Evolutionary conservation across 805 yeast species (phyloP), one percentile per base, ranked within the genome.

Genomic region (Pichia thaimueangensis): DNA sequence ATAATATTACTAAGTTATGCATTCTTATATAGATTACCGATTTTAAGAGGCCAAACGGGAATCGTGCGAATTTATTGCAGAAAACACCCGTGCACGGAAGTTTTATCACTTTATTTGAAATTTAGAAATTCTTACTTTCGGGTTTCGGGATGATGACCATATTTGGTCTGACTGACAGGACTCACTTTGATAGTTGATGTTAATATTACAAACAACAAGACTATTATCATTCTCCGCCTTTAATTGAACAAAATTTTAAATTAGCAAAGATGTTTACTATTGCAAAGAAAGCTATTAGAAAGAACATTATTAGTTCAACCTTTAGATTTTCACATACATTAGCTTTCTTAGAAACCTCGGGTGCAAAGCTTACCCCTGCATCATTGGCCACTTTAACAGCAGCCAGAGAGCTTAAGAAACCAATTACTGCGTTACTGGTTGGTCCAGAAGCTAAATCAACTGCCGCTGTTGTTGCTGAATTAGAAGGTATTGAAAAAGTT

Each of bases 341-440:
- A 56, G 83, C 94, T 1, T 77, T 85, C 48, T 64, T 88, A 29
- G 97, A 89, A 65, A 60, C 78, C 4, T 62, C 70, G 5, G 76
- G 75, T 16, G 69, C 76, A 13, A 60, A 68, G 24, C 63, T 86
- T 40, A 64, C 83, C 2, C 76, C 93, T 11, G 76, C 85, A 5
- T 76, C 95, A 6, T 69, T 86, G 46, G 77, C 86, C 17, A 71
- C 89, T 1, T 58, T 89, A 28, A 67, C 77, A 11, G 97, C 97
- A 11, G 96, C 97, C 16, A 63, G 65, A 40, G 72, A 79, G 53
- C 64, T 89, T 35, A 86, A 87, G 7, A 74, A 80, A 55, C 91
- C 95, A 33, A 70, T 91, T 37, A 80, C 84, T n/a, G 95, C 89
- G 2, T 60, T 89, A 3, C 57, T 87, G 11, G 70, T 84, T 8